Percentiles rank a stretch among this genome's conserved stretches.
Conservation (phyloP, 495 filamentous ascomycete genomes). For the Podospora bellae-mahoneyi region DNA sequence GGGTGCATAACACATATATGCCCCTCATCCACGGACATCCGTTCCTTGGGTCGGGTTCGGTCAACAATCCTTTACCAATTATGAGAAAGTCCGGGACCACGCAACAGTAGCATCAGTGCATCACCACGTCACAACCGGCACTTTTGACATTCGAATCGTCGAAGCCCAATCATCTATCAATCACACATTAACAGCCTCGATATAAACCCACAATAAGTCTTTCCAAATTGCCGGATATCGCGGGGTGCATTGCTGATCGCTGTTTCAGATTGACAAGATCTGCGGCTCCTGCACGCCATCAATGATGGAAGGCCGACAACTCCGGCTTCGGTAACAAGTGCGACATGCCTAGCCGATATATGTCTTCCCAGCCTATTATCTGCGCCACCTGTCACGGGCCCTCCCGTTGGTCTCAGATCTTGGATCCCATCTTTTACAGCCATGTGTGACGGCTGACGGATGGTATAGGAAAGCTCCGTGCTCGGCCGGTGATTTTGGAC, state of each 20-base stretch:
- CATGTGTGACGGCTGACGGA: background rate
- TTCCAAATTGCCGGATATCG: background rate
- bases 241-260: background rate
- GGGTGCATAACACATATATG: background rate
- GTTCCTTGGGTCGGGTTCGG: conserved; percentile 5
- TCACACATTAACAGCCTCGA: background rate
- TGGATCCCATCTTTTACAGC: background rate
- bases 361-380: background rate
- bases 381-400: background rate
- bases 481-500: no score
- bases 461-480: background rate
- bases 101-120: conserved; percentile 5
- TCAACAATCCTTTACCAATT: background rate
- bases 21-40: background rate
- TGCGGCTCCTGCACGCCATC: background rate
- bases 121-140: conserved; percentile 6
- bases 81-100: background rate
- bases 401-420: background rate
- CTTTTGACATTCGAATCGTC: background rate
- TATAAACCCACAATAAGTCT: background rate
- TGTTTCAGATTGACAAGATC: conserved; percentile 1
- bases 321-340: background rate
- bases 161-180: background rate
- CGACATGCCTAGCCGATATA: background rate
- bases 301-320: background rate